Conservation (phyloP, 2,329 filamentous ascomycete genomes). For the Botryotinia narcissicola region DNA sequence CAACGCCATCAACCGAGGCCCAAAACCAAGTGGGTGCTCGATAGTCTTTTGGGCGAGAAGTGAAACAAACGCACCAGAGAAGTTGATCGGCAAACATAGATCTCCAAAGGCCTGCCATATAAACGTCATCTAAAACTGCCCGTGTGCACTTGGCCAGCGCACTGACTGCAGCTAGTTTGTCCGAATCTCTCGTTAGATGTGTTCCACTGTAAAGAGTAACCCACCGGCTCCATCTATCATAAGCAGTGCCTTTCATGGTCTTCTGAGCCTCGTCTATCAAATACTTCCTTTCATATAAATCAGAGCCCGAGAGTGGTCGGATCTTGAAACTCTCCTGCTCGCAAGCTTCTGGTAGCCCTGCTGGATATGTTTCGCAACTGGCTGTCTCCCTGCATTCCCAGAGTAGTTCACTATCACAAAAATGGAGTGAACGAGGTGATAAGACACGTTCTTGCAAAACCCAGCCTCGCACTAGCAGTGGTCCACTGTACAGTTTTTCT, state of each 20-base stretch:
- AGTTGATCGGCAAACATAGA: not conserved
- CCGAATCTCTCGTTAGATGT: not conserved
- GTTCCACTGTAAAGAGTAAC: not conserved
- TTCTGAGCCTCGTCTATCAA: not conserved
- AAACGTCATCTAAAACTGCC: not conserved
- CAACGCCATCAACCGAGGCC: not conserved
- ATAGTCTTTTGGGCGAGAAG: not conserved
- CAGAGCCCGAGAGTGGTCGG: no score
- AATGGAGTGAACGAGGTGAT: conserved; percentile 26
- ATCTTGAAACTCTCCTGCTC: not conserved
- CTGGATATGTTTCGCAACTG: not conserved
- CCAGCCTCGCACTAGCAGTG: conserved; percentile 24
- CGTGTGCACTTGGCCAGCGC: not conserved
- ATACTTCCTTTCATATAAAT: not conserved
- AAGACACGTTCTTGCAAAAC: conserved; percentile 27
- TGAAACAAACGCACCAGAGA: accelerated
- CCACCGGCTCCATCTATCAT: not conserved
- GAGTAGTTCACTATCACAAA: conserved; percentile 11
- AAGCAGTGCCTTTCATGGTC: not conserved
- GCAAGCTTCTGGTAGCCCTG: not conserved
- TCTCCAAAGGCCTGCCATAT: conserved; percentile 11
- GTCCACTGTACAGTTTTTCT: not conserved
- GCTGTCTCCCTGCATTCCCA: conserved; percentile 20
- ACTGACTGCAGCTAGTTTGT: conserved; percentile 4
- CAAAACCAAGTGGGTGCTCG: conserved; percentile 17